phyloP scores from a whole-genome alignment of 1,284 basidiomycete species.

The Vanrija sp. region DNA sequence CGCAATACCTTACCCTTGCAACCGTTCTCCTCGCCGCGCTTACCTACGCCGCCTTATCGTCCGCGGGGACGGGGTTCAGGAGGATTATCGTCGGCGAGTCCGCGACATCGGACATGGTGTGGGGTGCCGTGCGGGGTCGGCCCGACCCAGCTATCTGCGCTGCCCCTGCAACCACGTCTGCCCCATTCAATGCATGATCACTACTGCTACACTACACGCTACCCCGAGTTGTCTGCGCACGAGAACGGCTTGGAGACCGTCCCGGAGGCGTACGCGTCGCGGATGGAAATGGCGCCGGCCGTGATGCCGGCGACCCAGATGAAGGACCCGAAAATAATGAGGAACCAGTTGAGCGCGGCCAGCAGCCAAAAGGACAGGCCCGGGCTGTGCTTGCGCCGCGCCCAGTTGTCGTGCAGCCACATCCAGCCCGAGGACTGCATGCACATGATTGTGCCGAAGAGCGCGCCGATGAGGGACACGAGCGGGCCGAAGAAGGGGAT shows the following conservation, averaged over 20 bases:
- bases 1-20: no score
- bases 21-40: no score
- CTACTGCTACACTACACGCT: neutral
- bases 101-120: no score
- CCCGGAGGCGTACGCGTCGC: conserved; percentile 32
- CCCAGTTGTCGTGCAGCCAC: conserved; percentile 35
- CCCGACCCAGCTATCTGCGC: no score
- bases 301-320: conserved; percentile 24
- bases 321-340: conserved; percentile 30
- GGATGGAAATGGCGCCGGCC: conserved; percentile 23
- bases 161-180: no score
- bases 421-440: conserved; percentile 19
- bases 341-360: conserved; percentile 20
- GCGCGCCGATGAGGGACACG: conserved; percentile 26
- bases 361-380: conserved; percentile 15
- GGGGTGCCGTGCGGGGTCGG: no score
- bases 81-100: no score
- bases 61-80: no score
- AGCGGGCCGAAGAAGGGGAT: conserved; percentile 37
- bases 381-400: conserved; percentile 3
- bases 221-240: conserved; percentile 35
- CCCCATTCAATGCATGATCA: no score
- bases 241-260: conserved; percentile 40
- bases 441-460: conserved; percentile 23
- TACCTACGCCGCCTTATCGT: no score